These are phyloP conservation scores for Colletotrichum echinochloae DNA, from an alignment of 2,329 filamentous ascomycete genomes.

Conservation along the genomic window DNA sequence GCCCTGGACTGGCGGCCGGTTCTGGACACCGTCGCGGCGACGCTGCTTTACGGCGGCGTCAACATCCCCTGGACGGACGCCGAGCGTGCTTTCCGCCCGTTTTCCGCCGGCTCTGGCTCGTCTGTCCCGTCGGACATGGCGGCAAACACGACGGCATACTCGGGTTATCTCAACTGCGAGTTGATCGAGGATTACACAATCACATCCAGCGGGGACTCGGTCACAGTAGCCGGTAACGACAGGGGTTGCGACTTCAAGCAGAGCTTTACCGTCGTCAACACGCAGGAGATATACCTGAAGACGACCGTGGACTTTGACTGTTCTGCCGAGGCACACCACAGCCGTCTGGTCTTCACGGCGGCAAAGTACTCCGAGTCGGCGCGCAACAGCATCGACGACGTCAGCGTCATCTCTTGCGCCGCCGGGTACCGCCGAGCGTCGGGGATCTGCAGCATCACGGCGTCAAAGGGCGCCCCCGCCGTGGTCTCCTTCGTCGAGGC, in stretches of 20 bases:
- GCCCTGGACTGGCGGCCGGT: slow-evolving; percentile 21
- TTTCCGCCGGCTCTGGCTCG: neutral
- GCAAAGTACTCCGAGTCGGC: neutral
- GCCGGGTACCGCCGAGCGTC: slow-evolving; percentile 2
- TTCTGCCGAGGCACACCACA: slow-evolving; percentile 13
- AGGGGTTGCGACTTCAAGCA: slow-evolving; percentile 16
- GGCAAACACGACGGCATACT: slow-evolving; percentile 14
- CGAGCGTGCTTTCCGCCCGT: slow-evolving; percentile 12
- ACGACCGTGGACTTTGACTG: slow-evolving; percentile 5
- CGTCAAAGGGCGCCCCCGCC: neutral
- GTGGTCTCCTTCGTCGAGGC: neutral
- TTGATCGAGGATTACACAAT: slow-evolving; percentile 11
- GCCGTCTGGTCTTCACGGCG: slow-evolving; percentile 15
- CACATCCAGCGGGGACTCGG: neutral
- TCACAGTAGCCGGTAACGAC: neutral
- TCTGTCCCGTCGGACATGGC: neutral
- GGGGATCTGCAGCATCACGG: neutral
- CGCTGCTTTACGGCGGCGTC: slow-evolving; percentile 4
- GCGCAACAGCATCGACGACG: neutral
- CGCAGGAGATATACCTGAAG: slow-evolving; percentile 12
- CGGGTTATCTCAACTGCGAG: slow-evolving; percentile 19
- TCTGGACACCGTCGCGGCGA: slow-evolving; percentile 7
- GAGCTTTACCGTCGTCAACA: neutral
- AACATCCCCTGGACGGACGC: slow-evolving; percentile 12
- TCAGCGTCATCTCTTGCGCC: slow-evolving; percentile 25